Base-by-base conservation (phyloP, 2,329 filamentous ascomycete species). In the Fusarium sp. region DNA sequence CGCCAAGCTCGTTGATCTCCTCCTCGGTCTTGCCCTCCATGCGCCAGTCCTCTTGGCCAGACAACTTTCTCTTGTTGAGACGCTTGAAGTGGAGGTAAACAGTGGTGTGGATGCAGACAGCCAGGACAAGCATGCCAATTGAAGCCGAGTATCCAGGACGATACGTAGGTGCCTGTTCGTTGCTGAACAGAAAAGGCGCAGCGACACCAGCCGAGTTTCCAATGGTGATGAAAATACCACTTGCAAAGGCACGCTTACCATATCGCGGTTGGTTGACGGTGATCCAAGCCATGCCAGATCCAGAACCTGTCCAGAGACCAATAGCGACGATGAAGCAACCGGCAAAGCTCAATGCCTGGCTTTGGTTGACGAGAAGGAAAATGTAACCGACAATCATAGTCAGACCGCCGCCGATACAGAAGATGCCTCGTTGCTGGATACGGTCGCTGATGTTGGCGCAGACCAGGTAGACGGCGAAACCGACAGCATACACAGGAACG, bases 401-500 rank as follows among this genome's bases (percentile, higher is more conserved):
- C 7, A 84, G 80, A 57, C 89, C 85, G 15, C 75, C 76, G 6
- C 84, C 72, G 6, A 88, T 82, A 8, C 84, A 81, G 62, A 88
- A 91, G 2, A 88, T 73, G 0, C 84, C 89, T 42, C 89, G 85
- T 24, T 80, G 81, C 66, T 90, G 88, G 47, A 83, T 83, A 50
- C 81, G 79, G 73, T 92, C 89, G 20, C 86, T 88, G 55, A 89
- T 76, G 60, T 83, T 83, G 8, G 89, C 89, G 11, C 86, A 80
- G 3, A 83, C 57, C 13, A 92, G 79, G 68, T 91, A 92, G 0
- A 83, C 85, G 21, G 89, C 81, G 0, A 89, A 89, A 3, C 90
- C 90, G 2, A 91, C 74, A 0, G 84, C 83, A 66, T 92, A 92
- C 73, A 89, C 89, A 2, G 91, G 91, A 21, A 92, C 88, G 0